Base-by-base conservation (phyloP, 352 stramenopile genomes). In the Pythium coloratum region DNA sequence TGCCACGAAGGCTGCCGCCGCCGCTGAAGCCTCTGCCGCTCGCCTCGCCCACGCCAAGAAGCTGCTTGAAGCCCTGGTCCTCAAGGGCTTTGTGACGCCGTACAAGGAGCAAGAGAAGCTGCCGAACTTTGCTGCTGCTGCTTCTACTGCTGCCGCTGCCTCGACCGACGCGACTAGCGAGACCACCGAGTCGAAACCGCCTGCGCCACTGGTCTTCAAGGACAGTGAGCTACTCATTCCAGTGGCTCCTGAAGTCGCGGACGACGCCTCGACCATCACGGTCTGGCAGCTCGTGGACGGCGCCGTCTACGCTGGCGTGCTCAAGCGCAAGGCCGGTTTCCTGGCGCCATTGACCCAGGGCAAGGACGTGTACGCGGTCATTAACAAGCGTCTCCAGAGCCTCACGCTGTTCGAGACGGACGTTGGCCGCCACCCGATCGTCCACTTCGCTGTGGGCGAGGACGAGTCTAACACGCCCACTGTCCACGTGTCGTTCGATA, bases 261-360 rank as follows among this genome's bases (percentile, higher is more conserved):
- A 78, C 34, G 68, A 66, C 14, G 72, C 75, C 56, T 70, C 78
- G 42, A 73, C 56, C 38, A 46, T 55, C 67, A 76, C 46, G 66
- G 66, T 72, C 44, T 73, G 67, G 67, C 28, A 64, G 12, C 28
- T 69, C 40, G 55, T 62, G 6, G 61, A 73, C 6, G 67, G 67
- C 50, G 56, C 61, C 0, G 47, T 66, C 16, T 73, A 66, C 51
- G 67, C 67, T 2, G 56, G 24, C 20, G 26, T 76, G 55, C 61
- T 89, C 14, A 89, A 87, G 67, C 81, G 81, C 54, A 89, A 87
- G 70, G 81, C 81, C 16, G 78, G 81, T 0, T 71, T 87, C n/a
- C 69, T 89, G 46, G 72, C 70, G n/a, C 70, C 71, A 49, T 78
- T 89, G 49, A 87, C 76, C 2, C 67, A 81, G 46, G 81, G 78